Evolutionary conservation across 1,139 yeast species (phyloP), one percentile per base, ranked within the genome.

Genomic region (Saccharomyces pastorianus): DNA sequence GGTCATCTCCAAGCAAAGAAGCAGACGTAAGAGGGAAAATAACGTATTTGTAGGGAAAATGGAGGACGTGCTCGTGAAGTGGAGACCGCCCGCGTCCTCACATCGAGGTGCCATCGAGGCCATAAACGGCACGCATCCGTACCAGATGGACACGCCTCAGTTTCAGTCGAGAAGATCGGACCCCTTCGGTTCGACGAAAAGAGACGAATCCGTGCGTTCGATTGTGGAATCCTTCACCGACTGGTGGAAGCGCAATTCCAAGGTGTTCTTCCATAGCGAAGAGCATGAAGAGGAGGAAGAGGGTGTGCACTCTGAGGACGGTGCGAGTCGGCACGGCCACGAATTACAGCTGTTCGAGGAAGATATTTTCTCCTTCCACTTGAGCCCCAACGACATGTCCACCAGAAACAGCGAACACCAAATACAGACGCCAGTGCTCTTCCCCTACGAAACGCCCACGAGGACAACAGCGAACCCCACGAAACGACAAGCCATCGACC

Each of bases 31-130:
- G 14, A 70, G 71, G 4, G 52, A 62, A 0, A 54, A 64, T 20
- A 75, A 74, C 59, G 62, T 67, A 48, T 68, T 79, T 28, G 68
- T 71, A 29, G 74, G 73, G 13, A 71, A 69, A 49, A 76, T 81
- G 79, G 85, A 82, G 59, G 80, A 78, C 20, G 68, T 80, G 47
- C 61, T 82, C 51, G 66, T 77, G 1, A 68, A 83, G 48, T 82
- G 83, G 80, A 72, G 78, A 54, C 81, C 84, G 2, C 71, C 76
- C 4, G 73, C 71, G 6, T 76, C 82, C 0, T 77, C 78, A 46
- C 62, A 62, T 47, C 53, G 51, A 9, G 67, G 67, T 6, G 56
- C 67, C 2, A 50, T 61, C 1, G 57, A 59, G 52, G 66, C 62
- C 6, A 52, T 65, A 6, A 61, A 63, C 11, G 69, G 66, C 14